Evolutionary conservation across 768 basidiomycete genomes (phyloP), one percentile per base, ranked within the genome.

Genomic region (Macrolepiota fuliginosa): DNA sequence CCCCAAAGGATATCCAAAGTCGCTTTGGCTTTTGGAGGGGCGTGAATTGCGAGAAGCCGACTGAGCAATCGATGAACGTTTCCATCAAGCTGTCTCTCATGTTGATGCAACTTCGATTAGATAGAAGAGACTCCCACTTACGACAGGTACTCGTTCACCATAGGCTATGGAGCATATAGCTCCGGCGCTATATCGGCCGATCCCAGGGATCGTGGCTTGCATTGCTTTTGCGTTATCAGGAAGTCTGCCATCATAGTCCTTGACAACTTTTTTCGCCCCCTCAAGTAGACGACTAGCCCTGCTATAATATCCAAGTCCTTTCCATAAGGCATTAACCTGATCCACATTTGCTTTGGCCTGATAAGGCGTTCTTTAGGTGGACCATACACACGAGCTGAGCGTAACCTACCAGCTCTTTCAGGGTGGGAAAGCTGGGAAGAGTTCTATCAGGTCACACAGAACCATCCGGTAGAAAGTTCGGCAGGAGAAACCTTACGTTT

Each of bases 291-390:
- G 86, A 50, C 89, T 84, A 17, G 92, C 94, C 46, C 93, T 85
- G 42, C 90, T 90, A 73, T 96, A 96, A 73, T 95, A 96, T 6
- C 94, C 94, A 2, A 96, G 79, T 17, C 94, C 94, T 71, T 93
- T 93, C 96, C 96, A 98, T 9, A 92, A 75, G 1, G 84, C 76
- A 71, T 98, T 96, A 61, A 97, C 93, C 22, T 89, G 84, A 67
- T 98, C 93, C 63, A 92, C 83, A 63, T 86, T 83, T 17, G 91
- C 84, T 45, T 73, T 72, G 10, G 92, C 90, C 86, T 88, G 63
- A 61, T 15, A 61, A 63, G 61, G 36, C 15, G 47, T 40, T 55
- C 59, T 64, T 64, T 49, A 61, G 66, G 58, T 27, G 60, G 60
- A 39, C 59, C 52, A 54, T 24, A 54, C 62, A 64, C 29, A 32